phyloP scores from a whole-genome alignment of 768 basidiomycete species.

The Mycena maculata region DNA sequence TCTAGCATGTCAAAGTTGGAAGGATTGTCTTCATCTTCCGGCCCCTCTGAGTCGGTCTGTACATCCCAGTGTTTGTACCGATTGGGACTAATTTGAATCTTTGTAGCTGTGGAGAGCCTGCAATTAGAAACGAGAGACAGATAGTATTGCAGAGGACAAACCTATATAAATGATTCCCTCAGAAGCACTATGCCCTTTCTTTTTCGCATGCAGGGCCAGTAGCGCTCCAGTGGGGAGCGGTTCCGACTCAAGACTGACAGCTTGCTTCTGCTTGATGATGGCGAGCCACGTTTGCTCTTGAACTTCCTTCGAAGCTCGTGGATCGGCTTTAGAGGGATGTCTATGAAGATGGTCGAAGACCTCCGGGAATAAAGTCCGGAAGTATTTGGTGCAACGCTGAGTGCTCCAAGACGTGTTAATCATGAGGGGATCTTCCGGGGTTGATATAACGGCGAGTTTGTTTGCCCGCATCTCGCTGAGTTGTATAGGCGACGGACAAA shows the following conservation, averaged over 20 bases:
- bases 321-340: background rate
- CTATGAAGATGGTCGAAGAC: background rate
- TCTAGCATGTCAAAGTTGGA: slow-evolving; percentile 4
- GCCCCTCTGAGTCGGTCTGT: background rate
- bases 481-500: background rate
- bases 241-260: background rate
- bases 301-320: background rate
- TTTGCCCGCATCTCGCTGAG: background rate
- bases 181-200: background rate
- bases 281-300: background rate
- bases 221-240: background rate
- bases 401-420: background rate
- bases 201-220: background rate
- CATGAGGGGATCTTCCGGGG: background rate
- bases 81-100: background rate
- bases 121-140: background rate
- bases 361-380: background rate
- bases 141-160: background rate
- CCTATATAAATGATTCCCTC: background rate
- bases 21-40: background rate
- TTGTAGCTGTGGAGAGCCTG: background rate
- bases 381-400: background rate
- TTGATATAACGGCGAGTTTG: background rate
- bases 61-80: background rate
- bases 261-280: background rate